Percentiles rank a stretch among this genome's conserved stretches.
Conservation (phyloP, 176 grass and related monocot species). For the Canna indica region DNA sequence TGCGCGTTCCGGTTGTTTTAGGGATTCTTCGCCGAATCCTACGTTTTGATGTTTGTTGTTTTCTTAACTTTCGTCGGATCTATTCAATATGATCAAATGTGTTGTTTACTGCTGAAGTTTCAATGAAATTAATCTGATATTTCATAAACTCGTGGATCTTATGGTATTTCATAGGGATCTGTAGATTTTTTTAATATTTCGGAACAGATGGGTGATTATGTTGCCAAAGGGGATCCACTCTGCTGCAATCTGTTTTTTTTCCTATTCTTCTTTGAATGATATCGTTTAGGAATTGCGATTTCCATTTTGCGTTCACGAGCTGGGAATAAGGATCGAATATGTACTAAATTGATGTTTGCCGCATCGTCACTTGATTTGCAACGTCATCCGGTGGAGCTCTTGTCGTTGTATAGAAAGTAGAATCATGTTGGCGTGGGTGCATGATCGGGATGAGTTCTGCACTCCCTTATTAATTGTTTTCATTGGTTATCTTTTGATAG, state of each 20-base stretch:
- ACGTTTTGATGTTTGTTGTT: background rate
- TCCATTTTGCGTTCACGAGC: background rate
- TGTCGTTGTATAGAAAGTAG: background rate
- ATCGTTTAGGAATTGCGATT: background rate
- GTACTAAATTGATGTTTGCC: background rate
- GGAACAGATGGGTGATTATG: background rate
- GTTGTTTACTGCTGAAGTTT: background rate
- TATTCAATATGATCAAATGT: background rate
- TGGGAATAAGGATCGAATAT: background rate
- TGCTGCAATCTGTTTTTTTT: background rate
- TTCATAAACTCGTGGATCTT: background rate
- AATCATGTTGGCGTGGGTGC: background rate
- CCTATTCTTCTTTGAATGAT: background rate
- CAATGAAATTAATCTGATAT: background rate
- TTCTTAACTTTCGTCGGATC: background rate
- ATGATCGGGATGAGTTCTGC: too few relatives aligned
- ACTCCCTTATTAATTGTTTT: too few relatives aligned
- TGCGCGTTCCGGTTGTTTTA: background rate
- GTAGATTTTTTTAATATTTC: background rate
- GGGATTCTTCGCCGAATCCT: background rate
- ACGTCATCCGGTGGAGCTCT: background rate
- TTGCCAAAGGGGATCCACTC: too few relatives aligned
- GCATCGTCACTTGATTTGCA: too few relatives aligned
- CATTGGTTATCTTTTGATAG: background rate
- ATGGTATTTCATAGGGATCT: background rate